These are phyloP conservation scores for Cardamine occulta DNA, from an alignment of 345 rosid species.

Conservation along the genomic window DNA sequence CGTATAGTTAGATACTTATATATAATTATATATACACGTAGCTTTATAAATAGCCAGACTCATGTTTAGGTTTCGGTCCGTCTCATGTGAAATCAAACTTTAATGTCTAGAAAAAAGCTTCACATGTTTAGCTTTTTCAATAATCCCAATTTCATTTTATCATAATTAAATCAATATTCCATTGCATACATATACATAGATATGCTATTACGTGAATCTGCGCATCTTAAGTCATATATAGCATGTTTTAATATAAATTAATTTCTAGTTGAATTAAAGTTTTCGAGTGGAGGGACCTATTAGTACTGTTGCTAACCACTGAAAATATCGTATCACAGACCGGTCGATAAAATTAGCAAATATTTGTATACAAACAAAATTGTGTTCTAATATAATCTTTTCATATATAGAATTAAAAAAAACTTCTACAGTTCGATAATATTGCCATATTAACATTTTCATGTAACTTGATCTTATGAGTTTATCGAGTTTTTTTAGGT, in stretches of 20 bases:
- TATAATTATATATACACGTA: background rate
- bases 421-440: background rate
- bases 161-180: background rate
- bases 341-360: background rate
- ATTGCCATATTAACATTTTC: background rate
- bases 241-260: background rate
- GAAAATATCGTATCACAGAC: background rate
- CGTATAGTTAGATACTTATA: background rate
- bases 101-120: conserved; percentile 30
- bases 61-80: conserved; percentile 32
- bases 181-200: background rate
- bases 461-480: background rate
- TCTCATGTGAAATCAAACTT: conserved; percentile 44
- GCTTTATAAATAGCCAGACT: conserved; percentile 22
- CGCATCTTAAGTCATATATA: background rate
- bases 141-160: conserved; percentile 15
- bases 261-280: background rate
- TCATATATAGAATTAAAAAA: too few relatives aligned
- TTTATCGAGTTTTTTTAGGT: background rate
- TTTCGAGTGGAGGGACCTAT: conserved; percentile 8
- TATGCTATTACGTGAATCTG: background rate
- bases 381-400: background rate
- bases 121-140: conserved; percentile 12
- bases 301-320: background rate
- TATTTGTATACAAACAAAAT: background rate